Conservation (phyloP, 805 yeast genomes). For the Pichia californica region DNA sequence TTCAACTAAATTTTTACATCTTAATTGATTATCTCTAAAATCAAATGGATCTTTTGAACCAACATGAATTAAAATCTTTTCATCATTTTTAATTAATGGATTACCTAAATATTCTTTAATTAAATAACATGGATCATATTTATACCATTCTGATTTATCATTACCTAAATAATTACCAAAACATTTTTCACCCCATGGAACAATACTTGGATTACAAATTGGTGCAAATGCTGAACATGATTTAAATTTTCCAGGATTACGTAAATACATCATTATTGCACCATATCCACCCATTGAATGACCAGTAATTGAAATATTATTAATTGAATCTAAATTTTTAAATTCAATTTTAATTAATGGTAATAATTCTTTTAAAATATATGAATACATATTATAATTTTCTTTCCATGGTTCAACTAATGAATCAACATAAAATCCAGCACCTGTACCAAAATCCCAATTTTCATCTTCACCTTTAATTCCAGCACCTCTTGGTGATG, state of each 20-base stretch:
- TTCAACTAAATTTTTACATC: slow-evolving; percentile 64
- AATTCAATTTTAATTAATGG: slow-evolving; percentile 37
- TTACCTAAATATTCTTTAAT: slow-evolving; percentile 44
- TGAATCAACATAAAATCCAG: slow-evolving; percentile 91
- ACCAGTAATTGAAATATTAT: slow-evolving; percentile 74
- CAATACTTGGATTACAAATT: slow-evolving; percentile 67
- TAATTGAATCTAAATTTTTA: slow-evolving; percentile 47
- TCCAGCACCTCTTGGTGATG: slow-evolving; percentile 85
- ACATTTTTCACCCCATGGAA: slow-evolving; percentile 87
- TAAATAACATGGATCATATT: slow-evolving; percentile 81
- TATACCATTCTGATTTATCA: slow-evolving; percentile 54
- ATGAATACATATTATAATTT: slow-evolving; percentile 82
- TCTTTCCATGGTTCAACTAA: slow-evolving; percentile 61
- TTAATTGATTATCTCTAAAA: slow-evolving; percentile 44
- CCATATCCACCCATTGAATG: slow-evolving; percentile 99
- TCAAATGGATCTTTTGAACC: slow-evolving; percentile 79
- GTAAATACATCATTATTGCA: slow-evolving; percentile 62
- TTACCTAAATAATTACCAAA: slow-evolving; percentile 72
- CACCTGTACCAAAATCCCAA: slow-evolving; percentile 92
- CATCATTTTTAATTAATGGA: slow-evolving; percentile 19
- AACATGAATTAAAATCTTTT: slow-evolving; percentile 71
- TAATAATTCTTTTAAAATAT: slow-evolving; percentile 70
- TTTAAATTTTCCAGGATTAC: slow-evolving; percentile 64
- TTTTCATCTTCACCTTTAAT: slow-evolving; percentile 61
- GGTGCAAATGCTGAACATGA: slow-evolving; percentile 91